These are phyloP conservation scores for Exobasidium rhododendri DNA, from an alignment of 1,284 basidiomycete species.

Conservation along the genomic window DNA sequence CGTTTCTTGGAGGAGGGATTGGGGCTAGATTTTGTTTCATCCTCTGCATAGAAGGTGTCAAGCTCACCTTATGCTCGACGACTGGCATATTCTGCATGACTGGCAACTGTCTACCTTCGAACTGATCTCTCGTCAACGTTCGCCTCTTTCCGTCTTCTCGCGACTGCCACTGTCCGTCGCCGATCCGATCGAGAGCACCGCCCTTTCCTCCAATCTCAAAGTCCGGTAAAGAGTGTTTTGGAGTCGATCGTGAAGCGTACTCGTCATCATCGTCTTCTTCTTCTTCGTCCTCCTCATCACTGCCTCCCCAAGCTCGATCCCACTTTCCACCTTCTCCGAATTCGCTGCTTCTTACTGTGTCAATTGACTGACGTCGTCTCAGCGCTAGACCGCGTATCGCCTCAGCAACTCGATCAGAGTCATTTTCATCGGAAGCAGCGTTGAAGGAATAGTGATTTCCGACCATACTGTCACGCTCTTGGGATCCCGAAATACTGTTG, in stretches of 20 bases:
- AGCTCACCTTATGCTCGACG: slow-evolving; percentile 35
- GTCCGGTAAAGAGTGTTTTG: background rate
- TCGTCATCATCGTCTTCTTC: slow-evolving; percentile 26
- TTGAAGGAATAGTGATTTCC: background rate
- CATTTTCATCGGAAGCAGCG: background rate
- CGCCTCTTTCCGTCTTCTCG: background rate
- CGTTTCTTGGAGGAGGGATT: no score
- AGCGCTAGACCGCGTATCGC: slow-evolving; percentile 12
- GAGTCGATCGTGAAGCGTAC: slow-evolving; percentile 10
- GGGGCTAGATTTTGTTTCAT: background rate
- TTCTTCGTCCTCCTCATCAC: slow-evolving; percentile 39
- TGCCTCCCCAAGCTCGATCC: slow-evolving; percentile 38
- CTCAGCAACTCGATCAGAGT: slow-evolving; percentile 3
- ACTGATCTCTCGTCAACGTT: background rate
- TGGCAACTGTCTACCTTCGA: background rate
- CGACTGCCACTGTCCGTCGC: background rate
- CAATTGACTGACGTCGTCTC: slow-evolving; percentile 30
- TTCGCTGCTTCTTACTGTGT: slow-evolving; percentile 44
- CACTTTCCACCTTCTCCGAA: slow-evolving; percentile 43
- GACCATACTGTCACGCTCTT: slow-evolving; percentile 15
- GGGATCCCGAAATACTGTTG: slow-evolving; percentile 32
- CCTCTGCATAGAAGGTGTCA: slow-evolving; percentile 21
- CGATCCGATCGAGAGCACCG: background rate
- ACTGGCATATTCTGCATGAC: slow-evolving; percentile 14
- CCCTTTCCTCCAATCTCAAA: slow-evolving; percentile 14